phyloP scores from a whole-genome alignment of 2,329 filamentous ascomycete genomes.

The Helicocarpus griseus region DNA sequence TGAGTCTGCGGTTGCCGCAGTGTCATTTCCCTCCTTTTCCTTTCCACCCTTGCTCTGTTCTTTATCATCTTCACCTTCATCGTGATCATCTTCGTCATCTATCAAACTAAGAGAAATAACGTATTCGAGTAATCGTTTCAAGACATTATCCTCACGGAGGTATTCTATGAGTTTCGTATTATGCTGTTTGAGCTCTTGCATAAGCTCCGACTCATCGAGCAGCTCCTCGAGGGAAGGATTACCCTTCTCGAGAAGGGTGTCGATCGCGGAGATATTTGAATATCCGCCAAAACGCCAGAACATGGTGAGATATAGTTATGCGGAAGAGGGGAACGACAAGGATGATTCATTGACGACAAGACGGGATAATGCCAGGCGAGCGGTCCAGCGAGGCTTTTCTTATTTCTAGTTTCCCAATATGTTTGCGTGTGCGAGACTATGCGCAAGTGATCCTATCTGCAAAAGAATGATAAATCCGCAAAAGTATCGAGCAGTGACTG shows the following conservation, averaged over 20 bases:
- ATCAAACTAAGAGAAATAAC: slow-evolving; percentile 64
- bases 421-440: slow-evolving; percentile 1
- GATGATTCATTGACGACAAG: slow-evolving; percentile 4
- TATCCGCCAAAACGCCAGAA: slow-evolving; percentile 99
- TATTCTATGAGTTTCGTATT: slow-evolving; percentile 97
- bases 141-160: slow-evolving; percentile 73
- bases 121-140: slow-evolving; percentile 81
- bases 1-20: slow-evolving; percentile 21
- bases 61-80: slow-evolving; percentile 40
- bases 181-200: slow-evolving; percentile 96
- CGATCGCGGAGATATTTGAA: slow-evolving; percentile 92
- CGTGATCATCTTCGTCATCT: slow-evolving; percentile 43
- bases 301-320: slow-evolving; percentile 59
- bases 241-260: slow-evolving; percentile 89
- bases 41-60: slow-evolving; percentile 20
- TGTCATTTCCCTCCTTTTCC: slow-evolving; percentile 15
- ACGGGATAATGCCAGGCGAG: background rate
- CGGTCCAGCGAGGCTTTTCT: too few species aligned
- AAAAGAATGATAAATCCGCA: slow-evolving; percentile 6
- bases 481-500: slow-evolving; percentile 17
- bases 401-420: background rate
- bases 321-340: background rate
- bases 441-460: background rate
- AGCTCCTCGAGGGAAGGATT: slow-evolving; percentile 93
- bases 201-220: slow-evolving; percentile 88